Conservation (phyloP, 768 basidiomycete species). For the Boletus rubropictus region DNA sequence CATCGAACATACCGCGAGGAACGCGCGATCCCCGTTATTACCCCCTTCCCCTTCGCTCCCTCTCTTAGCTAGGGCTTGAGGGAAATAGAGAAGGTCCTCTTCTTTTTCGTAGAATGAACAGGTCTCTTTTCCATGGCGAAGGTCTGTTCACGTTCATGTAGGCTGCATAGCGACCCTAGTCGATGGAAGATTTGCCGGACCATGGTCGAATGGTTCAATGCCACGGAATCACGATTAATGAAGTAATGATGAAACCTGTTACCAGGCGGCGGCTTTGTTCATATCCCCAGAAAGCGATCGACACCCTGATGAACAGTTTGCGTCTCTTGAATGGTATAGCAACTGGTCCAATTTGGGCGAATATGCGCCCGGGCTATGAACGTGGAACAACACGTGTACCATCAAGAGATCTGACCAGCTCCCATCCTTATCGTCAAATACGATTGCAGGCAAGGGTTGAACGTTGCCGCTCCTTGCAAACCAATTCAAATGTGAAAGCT, state of each 20-base stretch:
- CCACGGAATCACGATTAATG: constrained; percentile 29
- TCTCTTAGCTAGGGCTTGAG: neutral
- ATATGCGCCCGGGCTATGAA: constrained; percentile 2
- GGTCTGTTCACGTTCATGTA: neutral
- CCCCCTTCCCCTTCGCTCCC: constrained; percentile 3
- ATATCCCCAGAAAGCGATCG: constrained; percentile 21
- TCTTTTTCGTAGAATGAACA: neutral
- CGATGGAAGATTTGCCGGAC: constrained; percentile 14
- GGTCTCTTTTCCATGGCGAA: neutral
- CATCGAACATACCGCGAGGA: neutral
- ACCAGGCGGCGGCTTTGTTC: constrained; percentile 8
- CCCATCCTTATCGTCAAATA: constrained; percentile 27
- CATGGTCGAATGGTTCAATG: constrained; percentile 11
- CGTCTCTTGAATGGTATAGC: constrained; percentile 4
- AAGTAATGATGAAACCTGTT: constrained; percentile 30
- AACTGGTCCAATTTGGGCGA: constrained; percentile 1
- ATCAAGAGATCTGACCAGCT: constrained; percentile 5
- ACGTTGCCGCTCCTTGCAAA: constrained; percentile 1
- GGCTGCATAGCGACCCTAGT: constrained; percentile 2
- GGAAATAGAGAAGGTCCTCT: neutral
- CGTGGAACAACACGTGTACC: constrained; percentile 21
- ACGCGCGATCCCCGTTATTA: constrained; percentile 19
- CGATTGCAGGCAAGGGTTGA: constrained; percentile 3
- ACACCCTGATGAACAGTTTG: constrained; percentile 4
- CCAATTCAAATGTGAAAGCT: constrained; percentile 15